Evolutionary conservation across 2,329 filamentous ascomycete genomes (phyloP).

Genomic region (Sarocladium kiliense): DNA sequence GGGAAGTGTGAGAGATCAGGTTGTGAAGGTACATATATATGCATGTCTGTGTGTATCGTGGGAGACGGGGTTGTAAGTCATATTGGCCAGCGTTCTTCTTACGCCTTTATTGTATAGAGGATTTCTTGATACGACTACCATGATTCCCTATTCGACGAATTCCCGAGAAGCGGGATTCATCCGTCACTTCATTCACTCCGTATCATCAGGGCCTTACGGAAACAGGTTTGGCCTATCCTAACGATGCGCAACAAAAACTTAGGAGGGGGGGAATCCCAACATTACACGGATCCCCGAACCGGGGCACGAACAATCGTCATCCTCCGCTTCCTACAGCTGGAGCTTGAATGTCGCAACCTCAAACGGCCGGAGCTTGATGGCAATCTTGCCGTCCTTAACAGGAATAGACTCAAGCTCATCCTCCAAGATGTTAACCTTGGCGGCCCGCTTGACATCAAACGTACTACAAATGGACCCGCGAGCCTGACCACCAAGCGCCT

Average conservation of each 20-base stretch:
- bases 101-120: not conserved
- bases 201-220: not conserved
- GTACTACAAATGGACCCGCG: conserved; percentile 64
- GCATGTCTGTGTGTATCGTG: too few relatives aligned
- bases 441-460: conserved; percentile 69
- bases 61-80: too few relatives aligned
- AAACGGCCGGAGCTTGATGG: conserved; percentile 68
- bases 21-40: not conserved
- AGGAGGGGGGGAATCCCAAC: conserved; percentile 4
- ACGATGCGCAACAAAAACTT: not conserved
- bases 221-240: not conserved
- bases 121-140: not conserved
- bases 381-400: conserved; percentile 43
- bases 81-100: not conserved
- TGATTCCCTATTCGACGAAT: not conserved
- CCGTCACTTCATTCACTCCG: not conserved
- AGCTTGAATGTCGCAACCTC: conserved; percentile 80
- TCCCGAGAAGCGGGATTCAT: not conserved
- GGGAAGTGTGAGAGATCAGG: not conserved
- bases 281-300: conserved; percentile 7
- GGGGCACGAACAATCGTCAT: conserved; percentile 19
- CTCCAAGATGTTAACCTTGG: conserved; percentile 83
- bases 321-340: conserved; percentile 34
- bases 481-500: conserved; percentile 77
- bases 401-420: conserved; percentile 70